Conservation (phyloP, 1,284 basidiomycete species). For the Psilocybe mexicana region DNA sequence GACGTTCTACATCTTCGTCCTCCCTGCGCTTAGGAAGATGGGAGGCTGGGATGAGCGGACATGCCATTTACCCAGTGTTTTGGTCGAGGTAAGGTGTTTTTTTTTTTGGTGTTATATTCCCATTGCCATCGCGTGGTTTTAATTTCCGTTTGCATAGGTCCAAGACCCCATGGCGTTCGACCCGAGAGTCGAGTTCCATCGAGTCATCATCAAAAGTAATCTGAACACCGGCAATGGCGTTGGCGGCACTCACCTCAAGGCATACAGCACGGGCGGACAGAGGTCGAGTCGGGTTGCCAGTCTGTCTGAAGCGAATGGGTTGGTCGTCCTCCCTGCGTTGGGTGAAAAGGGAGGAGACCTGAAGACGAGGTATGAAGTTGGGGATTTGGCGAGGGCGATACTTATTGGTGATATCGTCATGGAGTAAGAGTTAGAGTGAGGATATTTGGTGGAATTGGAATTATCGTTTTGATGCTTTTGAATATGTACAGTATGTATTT, state of each 20-base stretch:
- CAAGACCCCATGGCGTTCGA: conserved; percentile 67
- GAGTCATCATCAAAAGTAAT: conserved; percentile 55
- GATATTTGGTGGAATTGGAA: too few species aligned
- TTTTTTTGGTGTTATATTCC: neutral
- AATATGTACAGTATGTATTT: too few species aligned
- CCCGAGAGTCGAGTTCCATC: conserved; percentile 79
- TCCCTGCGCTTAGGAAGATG: conserved; percentile 75
- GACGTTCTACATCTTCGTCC: conserved; percentile 82
- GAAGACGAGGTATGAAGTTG: conserved; percentile 46
- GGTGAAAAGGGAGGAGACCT: neutral
- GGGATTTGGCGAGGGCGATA: conserved; percentile 57
- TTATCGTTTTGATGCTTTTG: too few species aligned
- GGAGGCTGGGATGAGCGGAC: conserved; percentile 62
- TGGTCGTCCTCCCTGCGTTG: conserved; percentile 66
- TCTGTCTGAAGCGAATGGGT: conserved; percentile 74
- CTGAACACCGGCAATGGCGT: neutral
- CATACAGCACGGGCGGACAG: conserved; percentile 83
- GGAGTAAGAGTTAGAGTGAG: conserved; percentile 6
- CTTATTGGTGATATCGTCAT: conserved; percentile 67
- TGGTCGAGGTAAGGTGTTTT: conserved; percentile 55
- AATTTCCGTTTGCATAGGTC: conserved; percentile 39
- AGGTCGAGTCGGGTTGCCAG: conserved; percentile 79
- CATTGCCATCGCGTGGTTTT: neutral
- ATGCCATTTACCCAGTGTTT: conserved; percentile 64
- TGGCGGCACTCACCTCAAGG: conserved; percentile 46